A percentile compares a stretch with the other conserved stretches of the same genome.
These are phyloP conservation scores for Vitis rupestris DNA, from an alignment of 164 flowering plant species.

Conservation along the genomic window DNA sequence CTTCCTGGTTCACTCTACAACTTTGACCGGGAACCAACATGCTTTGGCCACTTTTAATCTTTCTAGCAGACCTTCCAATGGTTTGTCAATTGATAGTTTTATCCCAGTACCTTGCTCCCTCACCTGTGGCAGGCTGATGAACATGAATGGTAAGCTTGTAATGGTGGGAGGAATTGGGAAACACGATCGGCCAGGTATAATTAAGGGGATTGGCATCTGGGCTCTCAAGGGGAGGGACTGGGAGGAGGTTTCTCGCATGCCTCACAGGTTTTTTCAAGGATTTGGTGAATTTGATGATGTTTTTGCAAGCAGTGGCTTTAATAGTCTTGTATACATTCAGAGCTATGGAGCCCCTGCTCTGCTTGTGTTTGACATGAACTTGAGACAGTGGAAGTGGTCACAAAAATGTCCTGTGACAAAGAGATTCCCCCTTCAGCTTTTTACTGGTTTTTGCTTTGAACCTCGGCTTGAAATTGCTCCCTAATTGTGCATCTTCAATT, in stretches of 20 bases:
- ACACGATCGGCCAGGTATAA: conserved; percentile 71
- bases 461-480: conserved; percentile 80
- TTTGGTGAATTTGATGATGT: conserved; percentile 96
- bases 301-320: conserved; percentile 74
- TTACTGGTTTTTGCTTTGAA: conserved; percentile 89
- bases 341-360: conserved; percentile 85
- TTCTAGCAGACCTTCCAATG: conserved; percentile 39
- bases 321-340: conserved; percentile 79
- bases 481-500: too few species aligned
- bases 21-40: conserved; percentile 72
- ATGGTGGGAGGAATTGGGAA: conserved; percentile 97
- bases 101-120: conserved; percentile 84
- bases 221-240: conserved; percentile 62
- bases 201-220: conserved; percentile 94
- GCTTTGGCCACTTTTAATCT: conserved; percentile 64
- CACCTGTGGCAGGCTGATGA: conserved; percentile 91
- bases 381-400: conserved; percentile 85
- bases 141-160: conserved; percentile 72
- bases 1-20: conserved; percentile 67
- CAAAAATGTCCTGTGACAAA: conserved; percentile 84
- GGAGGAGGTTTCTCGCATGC: conserved; percentile 83
- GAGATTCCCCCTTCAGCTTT: conserved; percentile 88
- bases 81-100: conserved; percentile 46
- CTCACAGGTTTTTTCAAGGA: conserved; percentile 84
- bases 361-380: conserved; percentile 63